Conservation (phyloP, 768 basidiomycete genomes). For the Mycena crocata region DNA sequence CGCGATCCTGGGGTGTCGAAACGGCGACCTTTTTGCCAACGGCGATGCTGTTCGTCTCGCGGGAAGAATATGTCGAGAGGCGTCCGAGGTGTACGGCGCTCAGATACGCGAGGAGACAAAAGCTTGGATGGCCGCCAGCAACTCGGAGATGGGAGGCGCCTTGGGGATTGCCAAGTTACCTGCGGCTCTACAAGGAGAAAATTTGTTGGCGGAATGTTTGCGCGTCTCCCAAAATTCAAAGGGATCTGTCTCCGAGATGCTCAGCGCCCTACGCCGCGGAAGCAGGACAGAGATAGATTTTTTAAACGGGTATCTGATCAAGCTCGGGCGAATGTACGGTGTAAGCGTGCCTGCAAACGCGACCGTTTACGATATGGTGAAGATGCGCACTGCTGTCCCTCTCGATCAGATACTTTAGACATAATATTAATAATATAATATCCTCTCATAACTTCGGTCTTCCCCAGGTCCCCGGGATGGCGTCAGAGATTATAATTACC, state of each 20-base stretch:
- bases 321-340: constrained; percentile 66
- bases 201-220: constrained; percentile 67
- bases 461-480: no score
- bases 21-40: constrained; percentile 75
- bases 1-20: constrained; percentile 81
- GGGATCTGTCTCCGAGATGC: constrained; percentile 84
- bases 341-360: constrained; percentile 70
- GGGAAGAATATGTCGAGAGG: constrained; percentile 75
- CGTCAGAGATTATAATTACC: neutral
- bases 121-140: constrained; percentile 40
- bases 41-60: constrained; percentile 58
- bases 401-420: constrained; percentile 58
- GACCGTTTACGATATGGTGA: constrained; percentile 67
- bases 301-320: constrained; percentile 84
- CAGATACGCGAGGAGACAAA: constrained; percentile 58
- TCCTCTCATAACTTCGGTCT: neutral
- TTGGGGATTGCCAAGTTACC: constrained; percentile 56
- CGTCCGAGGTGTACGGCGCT: constrained; percentile 67
- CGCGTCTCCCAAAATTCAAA: constrained; percentile 59
- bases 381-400: constrained; percentile 67
- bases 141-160: constrained; percentile 37
- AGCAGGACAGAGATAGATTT: constrained; percentile 81
- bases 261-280: constrained; percentile 74
- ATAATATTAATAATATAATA: constrained; percentile 21
- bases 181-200: constrained; percentile 52